Conservation (phyloP, 495 filamentous ascomycete genomes). For the Tuber microsphaerosporum region DNA sequence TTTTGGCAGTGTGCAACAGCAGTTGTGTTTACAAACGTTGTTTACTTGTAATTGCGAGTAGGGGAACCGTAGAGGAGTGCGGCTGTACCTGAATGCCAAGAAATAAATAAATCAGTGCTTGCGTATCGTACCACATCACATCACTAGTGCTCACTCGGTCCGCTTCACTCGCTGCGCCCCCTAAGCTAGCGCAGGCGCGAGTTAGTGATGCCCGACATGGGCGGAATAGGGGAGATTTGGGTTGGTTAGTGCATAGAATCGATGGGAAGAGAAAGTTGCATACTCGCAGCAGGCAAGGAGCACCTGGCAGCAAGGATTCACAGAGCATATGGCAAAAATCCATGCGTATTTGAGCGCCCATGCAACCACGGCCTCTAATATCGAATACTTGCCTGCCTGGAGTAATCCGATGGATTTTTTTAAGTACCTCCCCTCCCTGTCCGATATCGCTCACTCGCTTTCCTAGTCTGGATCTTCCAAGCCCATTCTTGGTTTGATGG, state of each 20-base stretch:
- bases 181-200: background rate
- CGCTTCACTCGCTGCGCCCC: background rate
- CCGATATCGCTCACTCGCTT: background rate
- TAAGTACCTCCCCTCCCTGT: no score
- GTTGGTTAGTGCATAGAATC: background rate
- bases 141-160: background rate
- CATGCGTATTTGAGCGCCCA: no score
- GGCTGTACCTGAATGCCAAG: slow-evolving; percentile 1
- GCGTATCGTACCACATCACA: background rate
- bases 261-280: background rate
- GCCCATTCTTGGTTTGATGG: background rate
- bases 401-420: no score
- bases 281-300: no score
- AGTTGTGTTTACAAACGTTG: no score
- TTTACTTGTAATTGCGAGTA: no score
- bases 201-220: background rate
- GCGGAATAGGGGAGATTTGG: background rate
- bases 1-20: no score
- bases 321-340: no score
- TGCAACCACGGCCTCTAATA: no score
- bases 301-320: no score
- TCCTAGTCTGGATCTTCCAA: background rate
- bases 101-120: background rate
- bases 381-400: no score
- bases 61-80: background rate